Percentiles rank a stretch among this genome's conserved stretches.
These are phyloP conservation scores for Suhomyces maxii DNA, from an alignment of 1,139 yeast species.

Conservation along the genomic window DNA sequence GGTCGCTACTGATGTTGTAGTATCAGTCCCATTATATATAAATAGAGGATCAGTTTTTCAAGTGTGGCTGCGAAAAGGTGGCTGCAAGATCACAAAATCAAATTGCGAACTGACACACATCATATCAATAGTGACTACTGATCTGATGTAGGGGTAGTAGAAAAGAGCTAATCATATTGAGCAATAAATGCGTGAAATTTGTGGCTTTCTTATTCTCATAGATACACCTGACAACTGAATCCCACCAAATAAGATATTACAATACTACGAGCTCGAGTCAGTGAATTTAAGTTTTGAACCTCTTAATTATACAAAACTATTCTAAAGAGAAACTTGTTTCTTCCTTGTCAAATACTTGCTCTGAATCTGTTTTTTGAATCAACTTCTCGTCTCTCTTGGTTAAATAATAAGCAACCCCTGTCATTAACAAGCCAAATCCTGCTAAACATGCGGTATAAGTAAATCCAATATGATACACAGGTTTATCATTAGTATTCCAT, in stretches of 20 bases:
- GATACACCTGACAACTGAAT: neutral
- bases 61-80: neutral
- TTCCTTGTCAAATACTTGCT: neutral
- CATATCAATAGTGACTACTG: neutral
- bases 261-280: neutral
- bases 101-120: neutral
- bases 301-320: too few species aligned
- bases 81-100: neutral
- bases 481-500: constrained; percentile 40
- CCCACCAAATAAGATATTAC: too few species aligned
- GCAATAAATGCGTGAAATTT: too few species aligned
- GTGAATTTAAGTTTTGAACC: neutral
- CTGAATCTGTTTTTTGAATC: neutral
- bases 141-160: neutral
- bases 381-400: constrained; percentile 32
- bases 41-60: neutral
- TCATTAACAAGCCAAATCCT: constrained; percentile 21
- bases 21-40: neutral
- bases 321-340: neutral
- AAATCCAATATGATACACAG: constrained; percentile 23
- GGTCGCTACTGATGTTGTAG: neutral
- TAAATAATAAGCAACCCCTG: constrained; percentile 27
- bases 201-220: too few species aligned
- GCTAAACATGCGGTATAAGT: constrained; percentile 24
- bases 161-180: neutral